Base-by-base conservation (phyloP, 805 yeast species). In the Candida yuanshanica region DNA sequence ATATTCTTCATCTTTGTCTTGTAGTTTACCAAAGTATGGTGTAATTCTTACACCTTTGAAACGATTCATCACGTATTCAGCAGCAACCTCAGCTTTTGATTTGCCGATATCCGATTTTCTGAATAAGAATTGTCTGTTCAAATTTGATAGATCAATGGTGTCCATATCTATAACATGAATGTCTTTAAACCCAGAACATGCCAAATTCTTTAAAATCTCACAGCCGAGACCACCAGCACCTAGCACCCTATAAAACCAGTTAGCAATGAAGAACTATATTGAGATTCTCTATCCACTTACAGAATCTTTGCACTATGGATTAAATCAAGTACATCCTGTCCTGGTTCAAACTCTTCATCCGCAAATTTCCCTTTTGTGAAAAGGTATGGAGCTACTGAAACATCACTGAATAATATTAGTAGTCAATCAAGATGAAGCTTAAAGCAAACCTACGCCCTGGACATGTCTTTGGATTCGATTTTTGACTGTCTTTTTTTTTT, bases 221-320 rank as follows among this genome's bases (percentile, higher is more conserved):
- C 96, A 90, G 2, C 97, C 97, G 39, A 90, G 81, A 1, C 97
- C 97, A 13, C 97, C 97, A 2, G 96, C 95, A 0, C 97, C 97
- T 2, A 90, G 81, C 60, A 89, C 70, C 23, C 59, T 53, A 20
- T 8, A n/a, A 11, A 12, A 5, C 10, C n/a, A n/a, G 42, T 45
- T 37, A 44, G 50, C 38, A 24, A n/a, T n/a, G n/a, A n/a, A n/a
- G n/a, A n/a, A n/a, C n/a, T n/a, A n/a, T n/a, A n/a, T n/a, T n/a
- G n/a, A n/a, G n/a, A n/a, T n/a, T n/a, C n/a, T n/a, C n/a, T n/a
- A n/a, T n/a, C n/a, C 20, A 51, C 65, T 49, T 44, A 63, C 66
- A 66, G 50, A 7, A 66, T 53, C 45, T 55, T 65, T 26, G 65
- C 43, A 1, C 36, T 41, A 2, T 49, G 48, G 1, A 64, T 45